Evolutionary conservation across 352 stramenopile species (phyloP), one percentile per base, ranked within the genome.

Genomic region (Globisporangium spiculum): DNA sequence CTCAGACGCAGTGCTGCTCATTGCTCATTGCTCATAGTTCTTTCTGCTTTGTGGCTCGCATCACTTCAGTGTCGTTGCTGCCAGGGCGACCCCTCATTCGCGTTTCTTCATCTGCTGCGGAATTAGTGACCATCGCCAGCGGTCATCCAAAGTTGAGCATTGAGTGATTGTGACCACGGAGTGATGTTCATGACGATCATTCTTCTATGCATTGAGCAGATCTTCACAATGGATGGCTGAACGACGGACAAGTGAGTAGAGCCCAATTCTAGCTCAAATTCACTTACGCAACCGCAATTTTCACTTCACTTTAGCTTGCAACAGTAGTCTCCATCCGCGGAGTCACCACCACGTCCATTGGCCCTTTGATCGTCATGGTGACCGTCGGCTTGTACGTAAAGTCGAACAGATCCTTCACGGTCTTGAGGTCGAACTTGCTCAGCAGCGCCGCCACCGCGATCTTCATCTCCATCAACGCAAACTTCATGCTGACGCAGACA

Each of bases 341-440:
- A 1, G 9, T 34, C n/a, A 48, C 8, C 20, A 20, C 3, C 24
- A 16, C 34, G 38, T 64, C 12, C 61, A 88, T 62, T 36, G 67
- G 61, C 0, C 77, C 78, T 53, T 77, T 83, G 4, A 86, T 71
- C 0, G 76, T 75, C 10, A 73, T 77, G 26, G 75, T 81, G 32
- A 88, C 62, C 26, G 80, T 76, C 54, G 86, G 72, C 36, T 75
- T 75, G 66, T 88, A 90, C 63, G 77, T 86, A 62, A 86, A 63
- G 9, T 65, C 67, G 69, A 68, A 73, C 32, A 77, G 78, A 26
- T 84, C 68, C 63, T 87, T 67, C 1, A 88, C 69, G 0, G 71
- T 86, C 63, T 71, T 72, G 26, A 90, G 63, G 44, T 81, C 73
- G 38, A 82, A 89, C 48, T 82, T 78, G 61, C 76, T 81, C 48